Evolutionary conservation across 140 eudicot genomes (phyloP), one percentile per base, ranked within the genome.

Genomic region (Anethum foeniculum): DNA sequence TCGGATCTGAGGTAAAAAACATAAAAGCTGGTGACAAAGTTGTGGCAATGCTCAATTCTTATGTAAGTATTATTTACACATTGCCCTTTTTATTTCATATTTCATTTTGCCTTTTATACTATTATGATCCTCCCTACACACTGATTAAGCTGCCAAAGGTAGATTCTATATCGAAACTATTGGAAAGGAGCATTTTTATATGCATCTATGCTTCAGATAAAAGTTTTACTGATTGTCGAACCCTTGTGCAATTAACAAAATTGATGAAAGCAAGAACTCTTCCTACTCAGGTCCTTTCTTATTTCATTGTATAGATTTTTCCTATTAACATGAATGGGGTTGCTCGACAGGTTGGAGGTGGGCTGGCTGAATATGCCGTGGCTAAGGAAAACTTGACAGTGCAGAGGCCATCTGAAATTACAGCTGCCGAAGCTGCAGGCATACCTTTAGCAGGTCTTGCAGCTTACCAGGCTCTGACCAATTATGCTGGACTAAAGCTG

Each of bases 11-110:
- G 69, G 90, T 90, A 7, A 83, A 79, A 23, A 88, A 88, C n/a
- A 86, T 90, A 71, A 86, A 86, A 88, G 80, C 80, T 30, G 94
- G 94, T 79, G 94, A 88, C 81, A 90, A 86, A 86, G 94, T 90
- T 44, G 92, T 88, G 67, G 75, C 92, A 77, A 80, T 85, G 80
- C 88, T 87, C 43, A 73, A 51, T 68, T 5, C 25, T 58, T 34
- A 83, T 72, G 93, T 89, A 87, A 87, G 89, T 41, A 58, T 85
- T 28, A n/a, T 83, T 12, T 1, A 36, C 10, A 15, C 34, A 1
- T 52, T 54, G 12, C 60, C 7, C 38, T 15, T 48, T 76, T 47
- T 1, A 25, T 32, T 48, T 7, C 34, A 11, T 48, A 15, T 28
- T 51, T 10, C 18, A 25, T 48, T 14, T 47, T 49, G 41, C 25